phyloP scores from a whole-genome alignment of 2,329 filamentous ascomycete genomes.

The Pseudocercospora crystallina region DNA sequence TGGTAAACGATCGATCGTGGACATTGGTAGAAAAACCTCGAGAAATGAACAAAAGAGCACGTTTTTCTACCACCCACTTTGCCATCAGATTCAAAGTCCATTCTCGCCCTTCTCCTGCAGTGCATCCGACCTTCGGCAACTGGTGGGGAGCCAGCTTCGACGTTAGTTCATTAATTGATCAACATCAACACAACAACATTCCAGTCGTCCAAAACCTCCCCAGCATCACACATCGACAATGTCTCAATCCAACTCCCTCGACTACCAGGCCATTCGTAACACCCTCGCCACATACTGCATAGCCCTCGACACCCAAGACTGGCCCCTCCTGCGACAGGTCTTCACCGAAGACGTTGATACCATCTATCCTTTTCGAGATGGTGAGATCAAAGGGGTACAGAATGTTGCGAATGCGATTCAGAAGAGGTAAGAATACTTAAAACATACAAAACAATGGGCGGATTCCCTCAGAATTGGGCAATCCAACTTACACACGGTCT shows the following conservation, averaged over 20 bases:
- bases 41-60: too few relatives aligned
- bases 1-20: too few relatives aligned
- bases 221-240: not conserved
- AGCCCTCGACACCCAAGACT: conserved; percentile 45
- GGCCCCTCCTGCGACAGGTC: conserved; percentile 39
- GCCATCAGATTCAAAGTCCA: too few relatives aligned
- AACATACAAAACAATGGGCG: not conserved
- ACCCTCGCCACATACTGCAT: conserved; percentile 45
- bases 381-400: conserved; percentile 36
- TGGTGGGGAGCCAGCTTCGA: too few relatives aligned
- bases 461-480: too few relatives aligned
- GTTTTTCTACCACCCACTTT: too few relatives aligned
- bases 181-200: not conserved
- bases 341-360: conserved; percentile 43
- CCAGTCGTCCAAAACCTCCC: not conserved
- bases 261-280: conserved; percentile 45
- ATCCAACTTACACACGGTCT: too few relatives aligned
- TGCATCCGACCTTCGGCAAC: too few relatives aligned
- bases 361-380: conserved; percentile 39
- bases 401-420: conserved; percentile 36
- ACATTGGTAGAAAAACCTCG: too few relatives aligned
- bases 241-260: conserved; percentile 23
- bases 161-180: not conserved
- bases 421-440: conserved; percentile 19
- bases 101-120: too few relatives aligned